Percentiles rank a stretch among this genome's conserved stretches.
These are phyloP conservation scores for Baorangia bicolor DNA, from an alignment of 768 basidiomycete genomes.

Conservation along the genomic window DNA sequence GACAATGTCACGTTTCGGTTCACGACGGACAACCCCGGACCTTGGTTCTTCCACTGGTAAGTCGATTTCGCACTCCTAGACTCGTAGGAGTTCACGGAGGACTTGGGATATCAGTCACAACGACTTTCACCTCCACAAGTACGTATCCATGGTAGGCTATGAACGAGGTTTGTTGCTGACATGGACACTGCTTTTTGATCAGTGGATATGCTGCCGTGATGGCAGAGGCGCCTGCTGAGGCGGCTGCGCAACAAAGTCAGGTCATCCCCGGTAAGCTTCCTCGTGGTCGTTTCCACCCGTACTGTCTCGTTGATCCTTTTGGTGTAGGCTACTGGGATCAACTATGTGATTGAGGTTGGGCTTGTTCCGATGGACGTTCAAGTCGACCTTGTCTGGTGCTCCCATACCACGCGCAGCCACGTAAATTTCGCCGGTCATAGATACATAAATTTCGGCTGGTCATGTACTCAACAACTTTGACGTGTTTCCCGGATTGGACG, in stretches of 20 bases:
- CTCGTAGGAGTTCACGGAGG: not conserved
- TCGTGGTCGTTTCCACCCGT: not conserved
- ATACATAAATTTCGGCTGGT: too few relatives aligned
- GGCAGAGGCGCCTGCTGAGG: conserved; percentile 11
- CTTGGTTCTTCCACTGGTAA: conserved; percentile 26
- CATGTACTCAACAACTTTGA: too few relatives aligned
- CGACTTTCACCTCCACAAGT: conserved; percentile 23
- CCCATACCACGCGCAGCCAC: too few relatives aligned
- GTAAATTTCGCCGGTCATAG: too few relatives aligned
- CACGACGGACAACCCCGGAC: conserved; percentile 55
- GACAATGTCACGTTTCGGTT: conserved; percentile 55
- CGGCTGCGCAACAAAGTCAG: conserved; percentile 1
- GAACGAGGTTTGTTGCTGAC: not conserved
- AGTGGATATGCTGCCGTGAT: conserved; percentile 24
- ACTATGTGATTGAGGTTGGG: conserved; percentile 2
- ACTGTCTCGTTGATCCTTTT: not conserved
- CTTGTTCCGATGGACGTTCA: not conserved
- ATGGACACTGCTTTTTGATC: not conserved
- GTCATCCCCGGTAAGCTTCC: conserved; percentile 12
- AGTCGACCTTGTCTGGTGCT: not conserved
- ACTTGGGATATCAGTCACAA: conserved; percentile 16
- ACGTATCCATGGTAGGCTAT: not conserved
- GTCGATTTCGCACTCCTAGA: not conserved
- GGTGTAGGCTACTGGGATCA: conserved; percentile 4
- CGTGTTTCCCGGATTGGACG: too few relatives aligned